These are phyloP conservation scores for Psidium friedrichsthalianum DNA, from an alignment of 345 rosid species.

Conservation along the genomic window DNA sequence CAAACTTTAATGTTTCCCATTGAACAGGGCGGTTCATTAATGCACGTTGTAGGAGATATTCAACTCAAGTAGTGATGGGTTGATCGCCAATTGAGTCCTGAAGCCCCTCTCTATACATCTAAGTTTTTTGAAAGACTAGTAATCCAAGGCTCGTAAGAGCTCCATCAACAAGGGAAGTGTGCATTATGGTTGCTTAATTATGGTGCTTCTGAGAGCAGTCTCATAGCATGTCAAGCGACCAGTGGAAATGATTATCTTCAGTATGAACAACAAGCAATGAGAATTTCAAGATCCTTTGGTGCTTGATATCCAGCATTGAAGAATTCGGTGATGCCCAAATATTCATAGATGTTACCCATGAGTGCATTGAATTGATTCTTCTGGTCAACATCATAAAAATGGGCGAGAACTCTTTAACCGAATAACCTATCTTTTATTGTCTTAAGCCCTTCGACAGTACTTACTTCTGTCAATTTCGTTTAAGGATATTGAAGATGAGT, in stretches of 20 bases:
- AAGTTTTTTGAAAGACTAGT: not conserved
- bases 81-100: not conserved
- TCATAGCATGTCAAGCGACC: not conserved
- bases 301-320: too few species aligned
- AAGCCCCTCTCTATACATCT: not conserved
- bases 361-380: too few species aligned
- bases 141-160: not conserved
- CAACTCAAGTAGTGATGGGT: not conserved
- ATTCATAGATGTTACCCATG: too few species aligned
- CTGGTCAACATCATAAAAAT: too few species aligned
- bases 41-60: not conserved
- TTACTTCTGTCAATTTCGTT: too few species aligned
- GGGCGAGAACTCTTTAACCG: too few species aligned
- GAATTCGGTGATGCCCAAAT: too few species aligned
- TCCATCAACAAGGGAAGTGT: not conserved
- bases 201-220: not conserved
- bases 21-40: not conserved
- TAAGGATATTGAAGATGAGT: too few species aligned
- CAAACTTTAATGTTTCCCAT: not conserved
- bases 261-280: not conserved
- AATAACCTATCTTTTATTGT: too few species aligned
- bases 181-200: too few species aligned
- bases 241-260: not conserved
- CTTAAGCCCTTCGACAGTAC: too few species aligned
- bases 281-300: too few species aligned